Conservation (phyloP, 2,329 filamentous ascomycete genomes). For the Rutstroemia sydowiana region DNA sequence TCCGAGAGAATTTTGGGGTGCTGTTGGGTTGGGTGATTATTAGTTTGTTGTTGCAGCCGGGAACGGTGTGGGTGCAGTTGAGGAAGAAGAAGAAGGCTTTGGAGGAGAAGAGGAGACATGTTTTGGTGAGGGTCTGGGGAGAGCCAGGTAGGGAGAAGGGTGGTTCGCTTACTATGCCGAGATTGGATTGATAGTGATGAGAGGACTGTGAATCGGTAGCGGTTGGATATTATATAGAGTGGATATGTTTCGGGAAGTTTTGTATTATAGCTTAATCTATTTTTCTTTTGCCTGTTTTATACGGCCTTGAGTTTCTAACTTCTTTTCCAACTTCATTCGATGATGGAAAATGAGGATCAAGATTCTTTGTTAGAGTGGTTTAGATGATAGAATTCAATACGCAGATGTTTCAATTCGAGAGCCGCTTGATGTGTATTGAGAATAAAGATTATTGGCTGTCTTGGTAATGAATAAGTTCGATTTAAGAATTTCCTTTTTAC, state of each 20-base stretch:
- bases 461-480: too few relatives aligned
- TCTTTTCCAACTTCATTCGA: too few relatives aligned
- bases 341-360: too few relatives aligned
- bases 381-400: background rate
- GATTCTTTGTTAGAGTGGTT: background rate
- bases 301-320: too few relatives aligned
- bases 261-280: too few relatives aligned
- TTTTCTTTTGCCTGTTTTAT: too few relatives aligned
- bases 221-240: too few relatives aligned
- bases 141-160: slow-evolving; percentile 6
- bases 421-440: background rate
- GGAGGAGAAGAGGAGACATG: slow-evolving; percentile 11
- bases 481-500: too few relatives aligned
- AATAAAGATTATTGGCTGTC: too few relatives aligned
- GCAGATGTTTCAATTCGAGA: too few relatives aligned
- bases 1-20: slow-evolving; percentile 15
- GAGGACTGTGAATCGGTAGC: too few relatives aligned
- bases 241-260: too few relatives aligned
- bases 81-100: slow-evolving; percentile 6
- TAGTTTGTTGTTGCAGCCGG: slow-evolving; percentile 14
- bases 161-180: background rate
- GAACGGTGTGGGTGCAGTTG: slow-evolving; percentile 17
- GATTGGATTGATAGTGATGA: background rate
- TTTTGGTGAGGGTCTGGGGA: slow-evolving; percentile 15
- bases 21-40: slow-evolving; percentile 13